phyloP scores from a whole-genome alignment of 495 filamentous ascomycete species.

The Chaetomidium leptoderma region DNA sequence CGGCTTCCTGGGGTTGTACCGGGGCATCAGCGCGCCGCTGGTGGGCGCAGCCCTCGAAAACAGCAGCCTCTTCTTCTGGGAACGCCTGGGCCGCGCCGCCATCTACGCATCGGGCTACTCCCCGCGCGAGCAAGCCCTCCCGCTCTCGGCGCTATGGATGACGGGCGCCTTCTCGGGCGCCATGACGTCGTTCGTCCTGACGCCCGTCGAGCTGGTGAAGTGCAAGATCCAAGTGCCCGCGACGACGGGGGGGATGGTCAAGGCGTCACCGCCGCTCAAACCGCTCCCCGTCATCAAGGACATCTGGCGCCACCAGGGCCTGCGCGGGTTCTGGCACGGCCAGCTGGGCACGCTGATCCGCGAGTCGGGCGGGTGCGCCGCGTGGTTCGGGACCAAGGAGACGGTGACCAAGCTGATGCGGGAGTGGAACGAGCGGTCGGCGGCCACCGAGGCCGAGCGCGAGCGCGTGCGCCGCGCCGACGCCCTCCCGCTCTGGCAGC shows the following conservation, averaged over 20 bases:
- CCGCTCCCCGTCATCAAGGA: slow-evolving; percentile 61
- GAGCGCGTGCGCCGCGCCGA: slow-evolving; percentile 23
- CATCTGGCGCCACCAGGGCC: slow-evolving; percentile 73
- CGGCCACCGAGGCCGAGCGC: slow-evolving; percentile 30
- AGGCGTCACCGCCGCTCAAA: slow-evolving; percentile 21
- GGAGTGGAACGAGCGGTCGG: slow-evolving; percentile 35
- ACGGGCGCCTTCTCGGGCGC: slow-evolving; percentile 84
- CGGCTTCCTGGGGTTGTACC: slow-evolving; percentile 79
- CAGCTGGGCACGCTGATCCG: slow-evolving; percentile 90
- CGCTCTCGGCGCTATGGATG: slow-evolving; percentile 65
- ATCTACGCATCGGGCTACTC: slow-evolving; percentile 55
- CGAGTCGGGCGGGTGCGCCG: slow-evolving; percentile 86
- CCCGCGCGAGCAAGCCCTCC: slow-evolving; percentile 52
- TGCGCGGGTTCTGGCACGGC: slow-evolving; percentile 89
- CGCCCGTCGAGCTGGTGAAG: slow-evolving; percentile 95
- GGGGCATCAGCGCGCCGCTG: slow-evolving; percentile 88
- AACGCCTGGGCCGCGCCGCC: slow-evolving; percentile 58
- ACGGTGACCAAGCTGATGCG: slow-evolving; percentile 64
- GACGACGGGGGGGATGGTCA: slow-evolving; percentile 17
- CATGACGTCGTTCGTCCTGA: slow-evolving; percentile 83
- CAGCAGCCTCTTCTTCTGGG: slow-evolving; percentile 89
- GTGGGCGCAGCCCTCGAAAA: slow-evolving; percentile 89
- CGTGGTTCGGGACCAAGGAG: slow-evolving; percentile 96
- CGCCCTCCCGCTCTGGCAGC: slow-evolving; percentile 66
- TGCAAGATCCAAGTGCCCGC: slow-evolving; percentile 89